Base-by-base conservation (phyloP, 2,329 filamentous ascomycete species). In the Claviceps fusiformis region DNA sequence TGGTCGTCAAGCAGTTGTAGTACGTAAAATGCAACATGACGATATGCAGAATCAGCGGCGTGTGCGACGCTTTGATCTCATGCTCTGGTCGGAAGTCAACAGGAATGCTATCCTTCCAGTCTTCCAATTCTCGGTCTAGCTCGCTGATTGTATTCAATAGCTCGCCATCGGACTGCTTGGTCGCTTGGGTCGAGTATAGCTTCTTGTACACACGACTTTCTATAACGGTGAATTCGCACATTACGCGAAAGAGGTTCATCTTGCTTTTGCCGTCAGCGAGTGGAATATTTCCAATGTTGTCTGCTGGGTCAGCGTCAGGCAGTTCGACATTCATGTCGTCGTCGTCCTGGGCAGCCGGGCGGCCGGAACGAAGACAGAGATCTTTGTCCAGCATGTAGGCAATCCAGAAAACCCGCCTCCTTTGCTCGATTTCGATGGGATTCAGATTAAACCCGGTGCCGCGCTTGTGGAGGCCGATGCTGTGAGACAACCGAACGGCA, bases 1-100 rank as follows among this genome's bases (percentile, higher is more conserved):
- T 96, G 0, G 93, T 98, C 0, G 92, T 96, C 53, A 98, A 73
- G 63, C 91, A 96, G 68, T 98, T 98, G 74, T 97, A 97, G 70
- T 98, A 98, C 1, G 89, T 86, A 64, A 98, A 95, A 68, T 98
- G 93, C 56, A 98, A 74, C 67, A 95, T 89, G 58, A 95, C 91
- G 53, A 98, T 83, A 61, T 97, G 92, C 24, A 98, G 75, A 24
- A 97, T 91, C n/a, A 97, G 77, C 0, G 92, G 91, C 0, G 90
- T 95, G 68, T 96, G 89, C 0, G 86, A 87, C 0, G 89, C 89
- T 68, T 90, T 91, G 69, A 98, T 97, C 69, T 96, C 91, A 67
- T 96, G 85, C 69, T 97, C 93, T 0, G 93, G 93, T n/a, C 93
- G 82, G 72, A 96, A 97, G 64, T 97, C 93, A 56, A 95, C 79